phyloP scores from a whole-genome alignment of 2,329 filamentous ascomycete genomes.

The Cytospora paraplurivora region DNA sequence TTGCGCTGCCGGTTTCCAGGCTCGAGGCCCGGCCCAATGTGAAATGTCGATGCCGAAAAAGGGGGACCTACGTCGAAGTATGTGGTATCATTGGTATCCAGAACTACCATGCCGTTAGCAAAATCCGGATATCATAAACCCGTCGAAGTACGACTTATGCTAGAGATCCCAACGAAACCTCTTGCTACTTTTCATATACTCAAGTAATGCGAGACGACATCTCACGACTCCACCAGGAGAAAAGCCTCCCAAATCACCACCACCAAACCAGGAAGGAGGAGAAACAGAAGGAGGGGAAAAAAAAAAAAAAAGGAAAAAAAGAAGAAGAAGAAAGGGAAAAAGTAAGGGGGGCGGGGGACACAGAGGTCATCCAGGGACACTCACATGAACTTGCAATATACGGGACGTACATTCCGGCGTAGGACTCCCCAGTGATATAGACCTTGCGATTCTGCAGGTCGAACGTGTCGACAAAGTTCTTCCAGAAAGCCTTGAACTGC shows the following conservation, averaged over 20 bases:
- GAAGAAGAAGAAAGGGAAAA: not conserved
- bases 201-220: too few species aligned
- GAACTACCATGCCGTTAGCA: slow-evolving; percentile 42
- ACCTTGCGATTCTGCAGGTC: slow-evolving; percentile 67
- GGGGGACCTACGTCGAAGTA: slow-evolving; percentile 66
- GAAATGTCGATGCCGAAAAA: not conserved
- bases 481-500: slow-evolving; percentile 79
- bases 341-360: too few species aligned
- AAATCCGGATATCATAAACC: not conserved
- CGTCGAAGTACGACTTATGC: not conserved
- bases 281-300: too few species aligned
- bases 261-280: too few species aligned
- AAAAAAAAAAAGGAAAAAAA: too few species aligned
- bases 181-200: too few species aligned
- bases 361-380: not conserved
- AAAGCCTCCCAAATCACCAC: too few species aligned
- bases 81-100: slow-evolving; percentile 63
- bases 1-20: not conserved
- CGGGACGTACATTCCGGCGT: slow-evolving; percentile 68
- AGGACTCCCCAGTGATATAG: slow-evolving; percentile 74
- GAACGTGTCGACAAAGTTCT: slow-evolving; percentile 75
- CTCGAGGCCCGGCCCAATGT: not conserved
- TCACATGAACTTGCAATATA: slow-evolving; percentile 68
- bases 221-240: too few species aligned
- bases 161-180: too few species aligned